phyloP scores from a whole-genome alignment of 208 protist genomes.

The Leishmania amazonensis region DNA sequence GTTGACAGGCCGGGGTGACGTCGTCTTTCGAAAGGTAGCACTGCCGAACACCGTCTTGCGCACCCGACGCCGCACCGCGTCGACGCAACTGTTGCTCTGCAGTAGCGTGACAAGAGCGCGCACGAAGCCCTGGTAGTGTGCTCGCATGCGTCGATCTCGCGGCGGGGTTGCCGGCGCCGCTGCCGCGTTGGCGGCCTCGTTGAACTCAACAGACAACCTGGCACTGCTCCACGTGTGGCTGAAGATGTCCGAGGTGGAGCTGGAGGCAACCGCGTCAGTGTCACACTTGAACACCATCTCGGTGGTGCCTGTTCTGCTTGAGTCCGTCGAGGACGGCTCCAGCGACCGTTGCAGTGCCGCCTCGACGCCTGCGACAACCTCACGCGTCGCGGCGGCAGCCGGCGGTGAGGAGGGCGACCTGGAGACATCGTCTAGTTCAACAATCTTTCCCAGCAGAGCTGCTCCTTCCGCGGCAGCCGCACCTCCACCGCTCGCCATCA shows the following conservation, averaged over 20 bases:
- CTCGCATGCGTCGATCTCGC: conserved; percentile 9
- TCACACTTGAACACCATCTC: background rate
- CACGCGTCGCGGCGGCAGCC: background rate
- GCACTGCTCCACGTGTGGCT: conserved; percentile 25
- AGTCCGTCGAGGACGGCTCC: background rate
- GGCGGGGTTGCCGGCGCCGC: background rate
- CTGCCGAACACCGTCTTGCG: conserved; percentile 27
- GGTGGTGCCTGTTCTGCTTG: background rate
- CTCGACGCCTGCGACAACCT: background rate
- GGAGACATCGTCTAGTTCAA: background rate
- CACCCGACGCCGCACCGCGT: conserved; percentile 19
- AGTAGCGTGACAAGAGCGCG: conserved; percentile 25
- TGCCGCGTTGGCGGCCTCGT: background rate
- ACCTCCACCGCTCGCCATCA: background rate
- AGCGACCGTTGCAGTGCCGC: background rate
- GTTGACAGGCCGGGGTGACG: background rate
- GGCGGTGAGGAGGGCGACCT: background rate
- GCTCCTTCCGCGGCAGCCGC: background rate
- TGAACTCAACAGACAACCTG: background rate
- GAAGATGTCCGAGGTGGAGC: conserved; percentile 10
- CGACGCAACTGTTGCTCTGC: conserved; percentile 12
- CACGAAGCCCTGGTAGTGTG: conserved; percentile 16
- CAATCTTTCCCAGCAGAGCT: background rate
- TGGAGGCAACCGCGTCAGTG: background rate
- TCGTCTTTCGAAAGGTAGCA: background rate